A percentile compares a stretch with the other conserved stretches of the same genome.
Evolutionary conservation across 2,329 filamentous ascomycete species (phyloP).

Genomic region (Talaromyces piceae): DNA sequence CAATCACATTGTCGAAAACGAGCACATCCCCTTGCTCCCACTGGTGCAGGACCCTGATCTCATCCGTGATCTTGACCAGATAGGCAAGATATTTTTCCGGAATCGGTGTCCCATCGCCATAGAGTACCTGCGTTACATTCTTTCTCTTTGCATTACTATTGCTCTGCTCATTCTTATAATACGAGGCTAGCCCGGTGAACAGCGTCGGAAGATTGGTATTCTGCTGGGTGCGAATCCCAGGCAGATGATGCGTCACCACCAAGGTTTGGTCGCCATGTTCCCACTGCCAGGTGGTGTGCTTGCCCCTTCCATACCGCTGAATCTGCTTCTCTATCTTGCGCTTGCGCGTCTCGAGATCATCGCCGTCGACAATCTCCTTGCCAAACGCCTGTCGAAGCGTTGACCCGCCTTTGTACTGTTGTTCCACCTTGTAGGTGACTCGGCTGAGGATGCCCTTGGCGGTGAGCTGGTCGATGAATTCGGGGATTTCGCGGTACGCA

Average conservation of each 20-base stretch:
- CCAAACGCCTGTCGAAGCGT: conserved; percentile 43
- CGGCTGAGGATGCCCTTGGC: conserved; percentile 30
- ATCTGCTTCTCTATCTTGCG: conserved; percentile 38
- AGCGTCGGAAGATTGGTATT: conserved; percentile 40
- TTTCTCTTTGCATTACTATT: conserved; percentile 9
- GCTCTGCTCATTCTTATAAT: conserved; percentile 25
- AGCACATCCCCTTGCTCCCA: conserved; percentile 44
- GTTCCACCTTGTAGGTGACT: conserved; percentile 36
- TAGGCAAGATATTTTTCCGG: conserved; percentile 39
- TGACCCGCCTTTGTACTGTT: conserved; percentile 41
- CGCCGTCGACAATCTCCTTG: conserved; percentile 39
- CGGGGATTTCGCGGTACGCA: conserved; percentile 40
- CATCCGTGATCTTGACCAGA: conserved; percentile 41
- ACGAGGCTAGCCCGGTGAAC: conserved; percentile 41
- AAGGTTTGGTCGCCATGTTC: conserved; percentile 35
- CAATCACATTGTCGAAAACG: conserved; percentile 43
- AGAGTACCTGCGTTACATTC: conserved; percentile 34
- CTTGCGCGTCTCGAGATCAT: conserved; percentile 35
- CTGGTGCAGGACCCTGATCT: conserved; percentile 43
- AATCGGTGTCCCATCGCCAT: conserved; percentile 42
- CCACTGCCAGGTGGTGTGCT: conserved; percentile 45
- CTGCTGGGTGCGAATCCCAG: conserved; percentile 42
- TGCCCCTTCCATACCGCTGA: conserved; percentile 37
- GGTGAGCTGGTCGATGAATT: conserved; percentile 38
- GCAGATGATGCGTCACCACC: conserved; percentile 37